phyloP scores from a whole-genome alignment of 352 stramenopile species.

The Globisporangium echinulatum region DNA sequence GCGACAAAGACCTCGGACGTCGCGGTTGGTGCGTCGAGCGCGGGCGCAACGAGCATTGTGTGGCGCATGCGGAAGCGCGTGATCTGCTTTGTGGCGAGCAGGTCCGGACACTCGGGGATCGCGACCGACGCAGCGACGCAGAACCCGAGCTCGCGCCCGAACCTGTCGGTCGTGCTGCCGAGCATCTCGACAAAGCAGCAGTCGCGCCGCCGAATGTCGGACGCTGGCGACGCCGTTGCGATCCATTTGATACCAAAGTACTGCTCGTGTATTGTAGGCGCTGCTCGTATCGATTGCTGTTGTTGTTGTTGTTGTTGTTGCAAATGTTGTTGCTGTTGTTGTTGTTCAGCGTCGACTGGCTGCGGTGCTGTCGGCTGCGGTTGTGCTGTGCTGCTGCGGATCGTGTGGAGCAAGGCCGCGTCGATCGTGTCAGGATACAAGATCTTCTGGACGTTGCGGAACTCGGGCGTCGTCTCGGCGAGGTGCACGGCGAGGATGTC shows the following conservation, averaged over 20 bases:
- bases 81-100: slow-evolving; percentile 22
- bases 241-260: slow-evolving; percentile 54
- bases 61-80: slow-evolving; percentile 36
- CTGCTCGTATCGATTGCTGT: neutral
- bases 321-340: too few relatives aligned
- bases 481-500: slow-evolving; percentile 39
- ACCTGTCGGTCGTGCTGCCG: slow-evolving; percentile 29
- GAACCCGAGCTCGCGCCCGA: slow-evolving; percentile 35
- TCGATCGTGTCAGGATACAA: slow-evolving; percentile 35
- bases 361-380: neutral
- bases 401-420: slow-evolving; percentile 29
- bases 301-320: too few relatives aligned
- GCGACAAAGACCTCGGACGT: slow-evolving; percentile 46
- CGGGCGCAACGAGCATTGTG: slow-evolving; percentile 34
- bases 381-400: slow-evolving; percentile 10
- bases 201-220: slow-evolving; percentile 24
- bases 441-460: slow-evolving; percentile 38
- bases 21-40: slow-evolving; percentile 22
- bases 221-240: slow-evolving; percentile 20
- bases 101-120: slow-evolving; percentile 35
- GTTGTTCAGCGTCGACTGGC: too few relatives aligned
- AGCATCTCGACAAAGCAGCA: slow-evolving; percentile 47
- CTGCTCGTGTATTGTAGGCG: slow-evolving; percentile 19
- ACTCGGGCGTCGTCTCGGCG: slow-evolving; percentile 27
- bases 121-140: slow-evolving; percentile 31